Evolutionary conservation across 2,329 filamentous ascomycete species (phyloP).

Genomic region (Alternaria viburni): DNA sequence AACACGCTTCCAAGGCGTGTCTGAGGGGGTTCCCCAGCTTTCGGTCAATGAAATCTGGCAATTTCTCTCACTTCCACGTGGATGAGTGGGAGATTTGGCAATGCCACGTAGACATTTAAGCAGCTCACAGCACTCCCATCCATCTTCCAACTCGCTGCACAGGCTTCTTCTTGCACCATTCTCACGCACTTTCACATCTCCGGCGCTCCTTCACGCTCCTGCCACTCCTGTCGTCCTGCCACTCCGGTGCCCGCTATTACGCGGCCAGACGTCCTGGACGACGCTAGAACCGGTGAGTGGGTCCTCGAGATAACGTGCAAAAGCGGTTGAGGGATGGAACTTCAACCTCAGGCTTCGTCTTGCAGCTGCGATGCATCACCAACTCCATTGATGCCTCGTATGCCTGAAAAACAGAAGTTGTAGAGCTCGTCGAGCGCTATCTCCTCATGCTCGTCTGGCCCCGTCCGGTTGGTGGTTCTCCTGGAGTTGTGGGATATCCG

Average conservation of each 20-base stretch:
- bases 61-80: neutral
- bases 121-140: neutral
- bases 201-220: neutral
- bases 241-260: neutral
- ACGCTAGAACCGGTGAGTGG: constrained; percentile 14
- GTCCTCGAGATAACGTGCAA: constrained; percentile 10
- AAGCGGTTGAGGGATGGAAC: constrained; percentile 20
- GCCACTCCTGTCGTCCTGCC: neutral
- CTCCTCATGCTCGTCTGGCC: constrained; percentile 11
- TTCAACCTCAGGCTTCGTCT: constrained; percentile 14
- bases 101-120: neutral
- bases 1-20: neutral
- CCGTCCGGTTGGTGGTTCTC: neutral
- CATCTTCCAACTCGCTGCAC: neutral
- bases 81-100: neutral
- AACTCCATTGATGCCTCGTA: neutral
- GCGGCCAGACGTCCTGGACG: constrained; percentile 14
- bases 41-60: neutral
- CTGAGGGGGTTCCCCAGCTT: neutral
- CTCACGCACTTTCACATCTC: neutral
- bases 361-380: constrained; percentile 26
- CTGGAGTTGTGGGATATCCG: constrained; percentile 5
- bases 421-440: constrained; percentile 30
- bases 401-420: constrained; percentile 12
- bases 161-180: neutral